A percentile compares a stretch with the other conserved stretches of the same genome.
These are phyloP conservation scores for Ogataea saltuana DNA, from an alignment of 805 yeast species.

Conservation along the genomic window DNA sequence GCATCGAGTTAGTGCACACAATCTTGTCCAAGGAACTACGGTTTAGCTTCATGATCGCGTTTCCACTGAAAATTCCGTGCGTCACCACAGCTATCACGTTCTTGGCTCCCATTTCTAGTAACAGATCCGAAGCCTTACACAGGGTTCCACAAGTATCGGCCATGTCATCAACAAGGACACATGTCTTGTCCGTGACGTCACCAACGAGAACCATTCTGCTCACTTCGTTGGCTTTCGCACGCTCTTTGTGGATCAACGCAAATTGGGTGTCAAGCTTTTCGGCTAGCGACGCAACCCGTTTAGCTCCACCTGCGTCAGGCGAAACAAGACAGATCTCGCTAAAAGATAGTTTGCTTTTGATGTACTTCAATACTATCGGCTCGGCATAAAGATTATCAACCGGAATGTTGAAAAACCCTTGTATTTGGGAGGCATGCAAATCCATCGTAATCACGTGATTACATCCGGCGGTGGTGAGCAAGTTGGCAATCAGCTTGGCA, in stretches of 20 bases:
- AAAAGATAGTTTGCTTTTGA: slow-evolving; percentile 58
- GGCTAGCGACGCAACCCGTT: slow-evolving; percentile 92
- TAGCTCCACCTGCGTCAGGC: slow-evolving; percentile 99
- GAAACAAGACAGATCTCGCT: slow-evolving; percentile 78
- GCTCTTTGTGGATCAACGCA: slow-evolving; percentile 94
- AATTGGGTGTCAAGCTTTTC: slow-evolving; percentile 89
- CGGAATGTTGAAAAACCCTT: slow-evolving; percentile 93
- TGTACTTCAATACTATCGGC: slow-evolving; percentile 83
- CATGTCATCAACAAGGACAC: slow-evolving; percentile 93
- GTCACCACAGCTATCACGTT: slow-evolving; percentile 92
- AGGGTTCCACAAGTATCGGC: slow-evolving; percentile 98
- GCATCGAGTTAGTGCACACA: slow-evolving; percentile 93
- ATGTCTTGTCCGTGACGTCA: slow-evolving; percentile 80
- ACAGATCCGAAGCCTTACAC: slow-evolving; percentile 89
- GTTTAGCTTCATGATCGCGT: slow-evolving; percentile 73
- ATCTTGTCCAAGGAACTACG: slow-evolving; percentile 66
- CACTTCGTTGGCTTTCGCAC: slow-evolving; percentile 93
- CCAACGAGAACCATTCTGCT: slow-evolving; percentile 95
- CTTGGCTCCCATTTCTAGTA: slow-evolving; percentile 77
- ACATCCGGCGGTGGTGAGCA: slow-evolving; percentile 92
- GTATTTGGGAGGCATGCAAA: slow-evolving; percentile 95
- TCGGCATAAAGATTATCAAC: slow-evolving; percentile 96
- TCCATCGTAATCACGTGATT: slow-evolving; percentile 96
- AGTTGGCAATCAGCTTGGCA: slow-evolving; percentile 89
- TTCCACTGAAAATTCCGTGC: slow-evolving; percentile 89